Conservation (phyloP, 352 stramenopile genomes). For the Phytopythium aichiense region DNA sequence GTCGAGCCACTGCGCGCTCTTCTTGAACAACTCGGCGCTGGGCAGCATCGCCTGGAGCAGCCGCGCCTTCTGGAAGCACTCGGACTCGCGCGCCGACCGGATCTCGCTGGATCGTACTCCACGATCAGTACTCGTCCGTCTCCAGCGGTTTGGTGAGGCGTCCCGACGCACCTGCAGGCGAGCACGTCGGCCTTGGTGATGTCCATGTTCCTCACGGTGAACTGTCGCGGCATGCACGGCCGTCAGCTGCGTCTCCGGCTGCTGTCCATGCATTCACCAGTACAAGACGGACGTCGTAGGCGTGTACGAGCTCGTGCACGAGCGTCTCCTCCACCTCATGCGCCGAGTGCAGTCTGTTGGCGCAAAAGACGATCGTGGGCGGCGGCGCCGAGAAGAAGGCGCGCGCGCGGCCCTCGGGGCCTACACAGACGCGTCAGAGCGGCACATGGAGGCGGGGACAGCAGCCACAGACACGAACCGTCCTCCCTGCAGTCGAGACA, state of each 20-base stretch:
- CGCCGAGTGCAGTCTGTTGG: slow-evolving; percentile 67
- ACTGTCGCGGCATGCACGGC: slow-evolving; percentile 23
- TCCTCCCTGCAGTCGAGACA: slow-evolving; percentile 75
- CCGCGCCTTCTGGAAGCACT: slow-evolving; percentile 77
- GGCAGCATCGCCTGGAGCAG: slow-evolving; percentile 53
- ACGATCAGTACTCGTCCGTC: background rate
- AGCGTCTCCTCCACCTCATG: slow-evolving; percentile 79
- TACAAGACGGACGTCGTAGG: slow-evolving; percentile 59
- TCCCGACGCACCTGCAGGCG: slow-evolving; percentile 55
- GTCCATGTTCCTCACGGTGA: slow-evolving; percentile 82
- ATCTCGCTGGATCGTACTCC: slow-evolving; percentile 47
- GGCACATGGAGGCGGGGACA: background rate
- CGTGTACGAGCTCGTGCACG: slow-evolving; percentile 84
- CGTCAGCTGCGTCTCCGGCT: too few species aligned
- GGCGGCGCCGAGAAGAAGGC: slow-evolving; percentile 83
- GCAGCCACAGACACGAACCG: slow-evolving; percentile 17
- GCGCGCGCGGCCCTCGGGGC: slow-evolving; percentile 65
- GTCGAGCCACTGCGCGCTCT: slow-evolving; percentile 58
- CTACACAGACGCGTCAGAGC: slow-evolving; percentile 13
- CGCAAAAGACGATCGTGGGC: slow-evolving; percentile 79
- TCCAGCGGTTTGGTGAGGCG: background rate
- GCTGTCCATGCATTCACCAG: too few species aligned
- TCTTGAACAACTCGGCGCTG: slow-evolving; percentile 57
- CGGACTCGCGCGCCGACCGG: slow-evolving; percentile 72
- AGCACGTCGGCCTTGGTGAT: slow-evolving; percentile 76